Base-by-base conservation (phyloP, 306 rosid genomes). In the Vigna nakashimae region DNA sequence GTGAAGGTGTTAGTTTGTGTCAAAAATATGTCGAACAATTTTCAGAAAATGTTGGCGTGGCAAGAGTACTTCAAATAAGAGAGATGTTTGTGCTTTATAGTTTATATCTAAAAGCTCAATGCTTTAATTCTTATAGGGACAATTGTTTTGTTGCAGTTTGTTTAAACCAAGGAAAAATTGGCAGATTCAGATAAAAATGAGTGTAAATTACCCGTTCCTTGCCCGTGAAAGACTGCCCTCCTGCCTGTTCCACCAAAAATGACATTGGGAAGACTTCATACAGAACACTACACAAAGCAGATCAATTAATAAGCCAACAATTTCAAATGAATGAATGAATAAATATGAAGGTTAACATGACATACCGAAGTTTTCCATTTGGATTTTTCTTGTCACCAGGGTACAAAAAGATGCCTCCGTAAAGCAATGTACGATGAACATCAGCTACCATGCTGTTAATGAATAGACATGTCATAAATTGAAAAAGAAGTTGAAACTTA, bases 201-300 rank as follows among this genome's bases (percentile, higher is more conserved):
- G 14, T 34, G 80, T 58, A 12, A 10, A 49, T 73, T 90, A 95
- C 97, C 95, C 97, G 75, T 81, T 82, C 82, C 75, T 91, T 95
- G 86, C 98, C 98, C 0, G 98, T 95, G 88, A 95, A 92, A 9
- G 98, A 82, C 76, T 91, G 96, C 60, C 98, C 98, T 75, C 97
- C 98, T 28, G 98, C 98, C n/a, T 91, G 90, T 85, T 95, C 98
- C 91, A 95, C 74, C 89, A 95, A 84, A 84, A 91, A 95, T 26
- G 98, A 93, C 98, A 95, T 92, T 9, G 98, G 98, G 80, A 95
- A 95, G 62, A 95, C 98, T 80, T 95, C 98, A 73, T 94, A 95
- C 79, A 95, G 88, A 58, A 95, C 97, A 79, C 97, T 94, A 42
- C 69, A 58, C 18, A 34, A 79, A 75, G 69, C 30, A 46, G 64